Evolutionary conservation across 352 stramenopile species (phyloP), one percentile per base, ranked within the genome.

Genomic region (Pythium phragmiticola): DNA sequence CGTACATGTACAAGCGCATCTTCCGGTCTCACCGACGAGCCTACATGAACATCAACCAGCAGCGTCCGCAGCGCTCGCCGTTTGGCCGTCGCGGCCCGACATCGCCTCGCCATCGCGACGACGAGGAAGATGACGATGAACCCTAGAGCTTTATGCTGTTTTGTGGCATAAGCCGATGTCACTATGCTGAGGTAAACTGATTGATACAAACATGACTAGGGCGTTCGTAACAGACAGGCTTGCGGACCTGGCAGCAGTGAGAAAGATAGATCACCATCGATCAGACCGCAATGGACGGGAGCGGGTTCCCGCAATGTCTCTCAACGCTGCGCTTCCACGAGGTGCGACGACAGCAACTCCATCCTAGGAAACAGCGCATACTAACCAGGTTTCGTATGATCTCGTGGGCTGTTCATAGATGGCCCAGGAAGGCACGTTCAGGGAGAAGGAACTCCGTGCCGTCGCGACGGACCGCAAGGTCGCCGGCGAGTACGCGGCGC

Each of bases 31-130:
- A 72, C 61, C 76, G 73, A 33, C 78, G 83, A 60, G 60, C 78
- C 8, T 94, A 94, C 72, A 85, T 88, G 61, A 87, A 82, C 69
- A 82, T 92, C 70, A 87, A 84, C 65, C 76, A 60, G 46, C 66
- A 73, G 45, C 55, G 73, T 52, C 64, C 78, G 13, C 63, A 75
- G 39, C 74, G 76, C 36, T 46, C 70, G 6, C 56, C 66, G 2
- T 65, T 72, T 46, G 57, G 60, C 8, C 60, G 68, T 12, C 69
- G 78, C 9, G 55, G 48, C 8, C 26, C 48, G 6, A 23, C 48
- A 39, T 55, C 48, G 30, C 70, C 46, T 59, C 77, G 1, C 70
- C 72, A 34, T 41, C 57, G 66, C 33, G 66, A 76, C 14, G 68
- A 78, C n/a, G 72, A 77, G 7, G 68, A 80, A 2, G 77, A 86